These are phyloP conservation scores for Acacia acuminata DNA, from an alignment of 306 rosid species.

Conservation along the genomic window DNA sequence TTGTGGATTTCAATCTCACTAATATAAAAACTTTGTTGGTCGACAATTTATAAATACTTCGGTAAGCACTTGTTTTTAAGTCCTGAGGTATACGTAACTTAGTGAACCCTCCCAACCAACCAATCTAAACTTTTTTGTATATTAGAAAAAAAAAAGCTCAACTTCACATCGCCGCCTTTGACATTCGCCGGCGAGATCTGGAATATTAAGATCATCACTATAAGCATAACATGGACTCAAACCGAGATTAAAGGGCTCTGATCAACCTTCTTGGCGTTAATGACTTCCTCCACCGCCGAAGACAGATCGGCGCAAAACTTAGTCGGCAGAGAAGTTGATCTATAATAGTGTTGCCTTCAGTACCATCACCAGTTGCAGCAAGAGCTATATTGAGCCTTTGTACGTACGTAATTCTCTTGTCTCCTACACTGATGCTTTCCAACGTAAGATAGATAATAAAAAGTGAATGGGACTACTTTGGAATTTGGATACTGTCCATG, in stretches of 20 bases:
- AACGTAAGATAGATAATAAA: slow-evolving; percentile 15
- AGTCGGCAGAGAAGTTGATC: slow-evolving; percentile 33
- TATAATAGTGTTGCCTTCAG: slow-evolving; percentile 45
- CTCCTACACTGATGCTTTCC: slow-evolving; percentile 38
- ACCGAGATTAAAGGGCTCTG: slow-evolving; percentile 24
- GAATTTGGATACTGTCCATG: slow-evolving; percentile 35
- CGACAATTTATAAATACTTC: no score
- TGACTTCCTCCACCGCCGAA: slow-evolving; percentile 2
- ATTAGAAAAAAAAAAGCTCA: not conserved
- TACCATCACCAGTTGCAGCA: no score
- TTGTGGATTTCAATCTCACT: no score
- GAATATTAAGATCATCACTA: not conserved
- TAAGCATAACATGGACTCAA: slow-evolving; percentile 41
- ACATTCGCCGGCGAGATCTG: slow-evolving; percentile 14
- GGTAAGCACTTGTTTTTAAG: no score
- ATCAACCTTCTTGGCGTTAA: slow-evolving; percentile 31
- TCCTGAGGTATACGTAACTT: no score
- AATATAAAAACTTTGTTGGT: no score
- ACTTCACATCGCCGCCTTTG: slow-evolving; percentile 46
- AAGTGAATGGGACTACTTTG: no score
- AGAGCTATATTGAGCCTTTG: not conserved
- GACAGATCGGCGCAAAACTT: slow-evolving; percentile 29
- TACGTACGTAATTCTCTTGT: not conserved
- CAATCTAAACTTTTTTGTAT: no score
- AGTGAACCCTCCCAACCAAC: no score